Evolutionary conservation across 192 early-diverging fungal genomes (phyloP).

Genomic region (Gryganskiella cystojenkinii): DNA sequence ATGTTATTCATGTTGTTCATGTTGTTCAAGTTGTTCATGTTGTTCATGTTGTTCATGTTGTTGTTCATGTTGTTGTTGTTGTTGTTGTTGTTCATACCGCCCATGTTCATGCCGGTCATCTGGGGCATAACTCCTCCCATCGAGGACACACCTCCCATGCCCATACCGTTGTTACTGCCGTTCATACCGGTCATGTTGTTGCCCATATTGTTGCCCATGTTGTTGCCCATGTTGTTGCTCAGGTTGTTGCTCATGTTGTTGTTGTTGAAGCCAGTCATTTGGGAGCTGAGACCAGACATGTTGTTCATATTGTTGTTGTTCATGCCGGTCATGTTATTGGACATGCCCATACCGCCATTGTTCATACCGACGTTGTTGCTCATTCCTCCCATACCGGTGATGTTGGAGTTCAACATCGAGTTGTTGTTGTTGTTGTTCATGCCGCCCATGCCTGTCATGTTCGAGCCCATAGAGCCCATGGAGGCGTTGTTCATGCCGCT

Average conservation of each 20-base stretch:
- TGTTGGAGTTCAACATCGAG: conserved; percentile 7
- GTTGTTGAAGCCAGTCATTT: conserved; percentile 25
- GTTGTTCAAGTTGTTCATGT: conserved; percentile 30
- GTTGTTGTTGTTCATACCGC: conserved; percentile 21
- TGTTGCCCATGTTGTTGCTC: conserved; percentile 25
- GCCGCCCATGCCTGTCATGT: conserved; percentile 35
- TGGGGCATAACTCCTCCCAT: background rate
- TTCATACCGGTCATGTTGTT: conserved; percentile 9
- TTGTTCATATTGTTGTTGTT: conserved; percentile 16
- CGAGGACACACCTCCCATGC: no score
- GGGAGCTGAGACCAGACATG: conserved; percentile 27
- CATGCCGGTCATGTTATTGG: conserved; percentile 19
- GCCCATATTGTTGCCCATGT: conserved; percentile 21
- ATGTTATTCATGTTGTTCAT: conserved; percentile 25
- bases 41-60: conserved; percentile 21
- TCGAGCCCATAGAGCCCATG: no score
- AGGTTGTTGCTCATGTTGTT: conserved; percentile 23
- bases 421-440: background rate
- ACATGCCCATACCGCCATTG: conserved; percentile 9
- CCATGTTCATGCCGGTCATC: background rate
- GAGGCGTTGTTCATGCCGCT: conserved; percentile 31
- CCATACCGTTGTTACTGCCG: conserved; percentile 3
- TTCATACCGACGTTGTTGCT: conserved; percentile 8
- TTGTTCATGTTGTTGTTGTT: conserved; percentile 25
- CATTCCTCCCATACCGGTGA: conserved; percentile 22